phyloP scores from a whole-genome alignment of 2,329 filamentous ascomycete genomes.

The Botrytis tulipae region DNA sequence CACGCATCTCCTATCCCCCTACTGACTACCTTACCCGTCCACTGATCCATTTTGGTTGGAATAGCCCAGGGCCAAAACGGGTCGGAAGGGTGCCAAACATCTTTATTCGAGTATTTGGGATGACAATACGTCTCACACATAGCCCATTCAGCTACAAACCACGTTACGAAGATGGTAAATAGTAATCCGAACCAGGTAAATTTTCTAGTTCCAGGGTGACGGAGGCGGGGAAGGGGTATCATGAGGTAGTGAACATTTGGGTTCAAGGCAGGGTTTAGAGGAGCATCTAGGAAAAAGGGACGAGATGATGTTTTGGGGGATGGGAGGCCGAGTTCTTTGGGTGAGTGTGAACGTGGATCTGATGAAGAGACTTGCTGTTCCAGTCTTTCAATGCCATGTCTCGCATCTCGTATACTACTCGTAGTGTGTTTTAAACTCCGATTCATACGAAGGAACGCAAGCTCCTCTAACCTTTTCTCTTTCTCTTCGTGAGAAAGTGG shows the following conservation, averaged over 20 bases:
- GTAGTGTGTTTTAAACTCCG: slow-evolving; percentile 52
- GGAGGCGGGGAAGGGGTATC: slow-evolving; percentile 31
- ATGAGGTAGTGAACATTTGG: slow-evolving; percentile 25
- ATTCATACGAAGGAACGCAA: slow-evolving; percentile 50
- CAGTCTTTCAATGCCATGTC: slow-evolving; percentile 57
- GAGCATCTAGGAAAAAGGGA: slow-evolving; percentile 4
- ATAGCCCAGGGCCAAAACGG: slow-evolving; percentile 60
- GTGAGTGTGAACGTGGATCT: slow-evolving; percentile 31
- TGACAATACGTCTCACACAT: slow-evolving; percentile 56
- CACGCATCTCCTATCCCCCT: slow-evolving; percentile 1
- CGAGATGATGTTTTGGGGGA: slow-evolving; percentile 1
- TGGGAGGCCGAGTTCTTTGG: slow-evolving; percentile 3
- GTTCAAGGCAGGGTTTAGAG: slow-evolving; percentile 1
- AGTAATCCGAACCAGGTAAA: slow-evolving; percentile 35
- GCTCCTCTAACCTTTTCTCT: slow-evolving; percentile 41
- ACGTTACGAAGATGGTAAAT: slow-evolving; percentile 46
- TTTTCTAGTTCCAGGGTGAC: slow-evolving; percentile 25
- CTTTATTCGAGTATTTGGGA: slow-evolving; percentile 47
- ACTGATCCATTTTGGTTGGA: slow-evolving; percentile 62
- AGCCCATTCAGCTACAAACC: slow-evolving; percentile 53
- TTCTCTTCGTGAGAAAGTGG: slow-evolving; percentile 35
- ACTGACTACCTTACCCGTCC: slow-evolving; percentile 42
- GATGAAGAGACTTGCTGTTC: slow-evolving; percentile 48
- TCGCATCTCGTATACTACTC: slow-evolving; percentile 53
- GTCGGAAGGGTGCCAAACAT: slow-evolving; percentile 54